Conservation (phyloP, 2,329 filamentous ascomycete species). For the Pyrenochaeta sp. region DNA sequence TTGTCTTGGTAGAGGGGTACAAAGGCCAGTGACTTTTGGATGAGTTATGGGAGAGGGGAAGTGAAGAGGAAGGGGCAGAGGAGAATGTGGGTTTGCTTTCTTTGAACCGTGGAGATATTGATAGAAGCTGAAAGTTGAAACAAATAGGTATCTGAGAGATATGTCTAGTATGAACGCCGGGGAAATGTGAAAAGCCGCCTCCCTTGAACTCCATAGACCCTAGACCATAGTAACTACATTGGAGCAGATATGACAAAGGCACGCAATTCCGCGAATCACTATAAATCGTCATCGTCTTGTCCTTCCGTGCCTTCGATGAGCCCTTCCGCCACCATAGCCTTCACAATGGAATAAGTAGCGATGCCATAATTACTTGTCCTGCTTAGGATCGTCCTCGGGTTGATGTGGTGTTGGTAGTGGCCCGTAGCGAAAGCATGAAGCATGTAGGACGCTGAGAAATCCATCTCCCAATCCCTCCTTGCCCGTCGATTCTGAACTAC, state of each 20-base stretch:
- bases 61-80: not conserved
- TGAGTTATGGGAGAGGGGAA: not conserved
- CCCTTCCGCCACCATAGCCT: constrained; percentile 24
- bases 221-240: not conserved
- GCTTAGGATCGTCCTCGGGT: constrained; percentile 18
- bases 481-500: constrained; percentile 12
- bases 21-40: constrained; percentile 25
- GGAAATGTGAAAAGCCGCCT: not conserved
- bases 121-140: not conserved
- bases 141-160: not conserved
- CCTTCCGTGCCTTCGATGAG: constrained; percentile 15
- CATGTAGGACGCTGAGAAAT: constrained; percentile 25
- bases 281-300: not conserved
- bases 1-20: constrained; percentile 37
- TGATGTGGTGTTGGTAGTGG: constrained; percentile 13
- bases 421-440: constrained; percentile 24
- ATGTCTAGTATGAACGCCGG: not conserved
- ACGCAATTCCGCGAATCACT: not conserved
- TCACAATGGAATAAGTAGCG: constrained; percentile 25
- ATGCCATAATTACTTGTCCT: constrained; percentile 27
- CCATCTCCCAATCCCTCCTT: constrained; percentile 25
- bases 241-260: not conserved
- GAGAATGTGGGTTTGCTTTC: constrained; percentile 2
- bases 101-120: not conserved
- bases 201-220: not conserved